Evolutionary conservation across 352 stramenopile species (phyloP).

Genomic region (Globisporangium nagaii): DNA sequence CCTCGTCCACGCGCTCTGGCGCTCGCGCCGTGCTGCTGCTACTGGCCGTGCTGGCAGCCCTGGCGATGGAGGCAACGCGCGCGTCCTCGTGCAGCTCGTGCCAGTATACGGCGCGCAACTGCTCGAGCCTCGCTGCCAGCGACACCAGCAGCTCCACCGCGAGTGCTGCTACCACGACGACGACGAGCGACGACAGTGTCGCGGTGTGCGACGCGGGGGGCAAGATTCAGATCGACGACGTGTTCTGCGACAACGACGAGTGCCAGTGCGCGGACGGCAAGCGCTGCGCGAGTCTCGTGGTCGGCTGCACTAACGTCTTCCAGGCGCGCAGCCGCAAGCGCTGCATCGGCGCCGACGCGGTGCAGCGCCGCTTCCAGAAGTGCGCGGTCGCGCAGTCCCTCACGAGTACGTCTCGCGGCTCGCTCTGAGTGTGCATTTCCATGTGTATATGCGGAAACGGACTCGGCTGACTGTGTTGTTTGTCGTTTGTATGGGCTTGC

Average conservation of each 20-base stretch:
- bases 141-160: neutral
- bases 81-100: constrained; percentile 50
- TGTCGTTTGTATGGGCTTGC: neutral
- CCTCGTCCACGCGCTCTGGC: neutral
- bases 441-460: no score
- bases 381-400: constrained; percentile 42
- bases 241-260: constrained; percentile 65
- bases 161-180: constrained; percentile 3
- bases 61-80: constrained; percentile 2
- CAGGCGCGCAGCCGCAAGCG: constrained; percentile 60
- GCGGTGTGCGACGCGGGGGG: constrained; percentile 52
- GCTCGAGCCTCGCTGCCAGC: constrained; percentile 21
- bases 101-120: constrained; percentile 64
- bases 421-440: no score
- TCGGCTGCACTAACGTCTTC: constrained; percentile 71
- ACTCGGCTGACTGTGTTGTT: no score
- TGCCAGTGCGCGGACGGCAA: constrained; percentile 47
- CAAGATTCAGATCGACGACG: constrained; percentile 73
- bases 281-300: constrained; percentile 52
- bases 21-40: constrained; percentile 5
- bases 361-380: constrained; percentile 43
- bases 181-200: constrained; percentile 14
- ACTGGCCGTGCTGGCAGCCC: constrained; percentile 15
- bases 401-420: constrained; percentile 36
- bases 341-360: constrained; percentile 46